Evolutionary conservation across 2,329 filamentous ascomycete species (phyloP).

Genomic region (Aspergillus carbonarius): DNA sequence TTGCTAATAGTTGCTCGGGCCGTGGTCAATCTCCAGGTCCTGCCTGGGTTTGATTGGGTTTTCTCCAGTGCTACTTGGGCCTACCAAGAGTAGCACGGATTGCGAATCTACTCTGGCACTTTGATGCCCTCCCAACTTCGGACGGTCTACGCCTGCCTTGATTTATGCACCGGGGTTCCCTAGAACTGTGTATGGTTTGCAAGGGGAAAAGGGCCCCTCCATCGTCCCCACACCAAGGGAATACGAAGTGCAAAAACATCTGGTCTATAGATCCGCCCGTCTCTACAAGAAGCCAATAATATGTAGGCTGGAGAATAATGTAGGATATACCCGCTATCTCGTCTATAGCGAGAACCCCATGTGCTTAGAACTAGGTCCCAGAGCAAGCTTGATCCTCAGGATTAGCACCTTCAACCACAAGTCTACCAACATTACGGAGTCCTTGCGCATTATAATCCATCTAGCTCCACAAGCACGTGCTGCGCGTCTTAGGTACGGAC

Average conservation of each 20-base stretch:
- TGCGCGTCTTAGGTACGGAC: no score
- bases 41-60: neutral
- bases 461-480: no score
- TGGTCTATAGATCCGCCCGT: neutral
- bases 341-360: no score
- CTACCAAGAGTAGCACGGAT: neutral
- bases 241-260: neutral
- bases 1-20: neutral
- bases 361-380: no score
- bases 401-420: no score
- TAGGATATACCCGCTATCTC: no score
- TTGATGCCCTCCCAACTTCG: neutral
- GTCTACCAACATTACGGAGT: no score
- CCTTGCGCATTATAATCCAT: no score
- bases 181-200: neutral
- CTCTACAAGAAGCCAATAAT: neutral
- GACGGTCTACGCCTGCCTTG: neutral
- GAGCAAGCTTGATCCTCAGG: no score
- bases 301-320: no score
- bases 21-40: neutral
- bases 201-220: neutral
- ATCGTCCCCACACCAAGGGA: neutral
- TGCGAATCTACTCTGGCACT: neutral
- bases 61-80: neutral
- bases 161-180: neutral